Conservation (phyloP, 2,329 filamentous ascomycete species). For the Aureobasidium subglaciale region DNA sequence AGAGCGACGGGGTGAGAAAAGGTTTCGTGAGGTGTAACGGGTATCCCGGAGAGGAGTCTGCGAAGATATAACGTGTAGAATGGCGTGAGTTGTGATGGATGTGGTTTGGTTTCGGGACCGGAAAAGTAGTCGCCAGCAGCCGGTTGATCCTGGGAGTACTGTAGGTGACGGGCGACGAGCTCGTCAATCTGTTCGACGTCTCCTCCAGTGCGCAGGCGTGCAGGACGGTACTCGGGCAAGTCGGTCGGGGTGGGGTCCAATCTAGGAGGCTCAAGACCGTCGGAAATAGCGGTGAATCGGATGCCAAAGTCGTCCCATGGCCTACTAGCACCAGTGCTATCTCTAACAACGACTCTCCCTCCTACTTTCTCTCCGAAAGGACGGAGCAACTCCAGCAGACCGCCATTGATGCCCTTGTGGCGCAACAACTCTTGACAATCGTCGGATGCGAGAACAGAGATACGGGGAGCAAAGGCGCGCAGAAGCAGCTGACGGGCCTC, state of each 20-base stretch:
- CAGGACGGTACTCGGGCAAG: conserved; percentile 30
- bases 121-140: conserved; percentile 38
- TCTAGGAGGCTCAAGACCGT: conserved; percentile 37
- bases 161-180: conserved; percentile 71
- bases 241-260: conserved; percentile 23
- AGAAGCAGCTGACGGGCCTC: conserved; percentile 62
- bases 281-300: conserved; percentile 68
- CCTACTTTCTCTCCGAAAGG: conserved; percentile 85
- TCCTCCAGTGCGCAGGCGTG: conserved; percentile 38
- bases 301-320: conserved; percentile 86
- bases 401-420: conserved; percentile 76
- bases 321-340: conserved; percentile 78
- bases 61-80: conserved; percentile 83
- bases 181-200: conserved; percentile 67
- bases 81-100: conserved; percentile 25
- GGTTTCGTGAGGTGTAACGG: conserved; percentile 78
- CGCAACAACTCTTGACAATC: conserved; percentile 75
- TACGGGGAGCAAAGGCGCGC: conserved; percentile 79
- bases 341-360: conserved; percentile 82
- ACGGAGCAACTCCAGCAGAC: conserved; percentile 76
- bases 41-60: conserved; percentile 70
- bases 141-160: conserved; percentile 58
- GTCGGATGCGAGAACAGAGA: conserved; percentile 77
- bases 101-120: conserved; percentile 23
- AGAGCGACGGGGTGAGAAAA: conserved; percentile 92